phyloP scores from a whole-genome alignment of 129 eudicot genomes.

The Chrysanthemum seticuspe region DNA sequence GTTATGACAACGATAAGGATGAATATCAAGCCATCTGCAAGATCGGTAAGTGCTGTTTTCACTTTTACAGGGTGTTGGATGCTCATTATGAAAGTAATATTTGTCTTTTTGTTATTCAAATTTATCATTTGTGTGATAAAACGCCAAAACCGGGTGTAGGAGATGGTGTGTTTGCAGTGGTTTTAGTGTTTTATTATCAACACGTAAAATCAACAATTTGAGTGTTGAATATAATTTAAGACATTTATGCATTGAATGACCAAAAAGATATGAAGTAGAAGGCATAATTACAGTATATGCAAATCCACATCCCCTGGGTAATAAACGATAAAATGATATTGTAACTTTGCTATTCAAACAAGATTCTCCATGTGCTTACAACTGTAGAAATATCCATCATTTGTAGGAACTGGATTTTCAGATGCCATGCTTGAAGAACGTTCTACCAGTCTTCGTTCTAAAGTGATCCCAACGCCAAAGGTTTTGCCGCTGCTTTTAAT shows the following conservation, averaged over 20 bases:
- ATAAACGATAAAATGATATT: neutral
- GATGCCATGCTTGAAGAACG: constrained; percentile 82
- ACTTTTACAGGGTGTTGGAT: neutral
- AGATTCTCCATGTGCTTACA: neutral
- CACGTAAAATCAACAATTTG: no score
- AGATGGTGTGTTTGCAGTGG: constrained; percentile 2
- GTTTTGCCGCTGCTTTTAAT: constrained; percentile 26
- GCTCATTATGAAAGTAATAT: neutral
- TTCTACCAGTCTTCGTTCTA: constrained; percentile 81
- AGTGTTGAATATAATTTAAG: no score
- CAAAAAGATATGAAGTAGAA: neutral
- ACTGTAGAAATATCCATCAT: constrained; percentile 8
- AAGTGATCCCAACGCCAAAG: constrained; percentile 88
- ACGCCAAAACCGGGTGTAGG: neutral
- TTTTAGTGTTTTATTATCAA: neutral
- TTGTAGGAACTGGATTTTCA: constrained; percentile 88
- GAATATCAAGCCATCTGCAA: constrained; percentile 94
- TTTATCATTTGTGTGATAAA: neutral
- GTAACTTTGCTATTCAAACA: neutral
- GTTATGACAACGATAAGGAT: constrained; percentile 79
- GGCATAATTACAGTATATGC: neutral
- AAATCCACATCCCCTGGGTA: neutral
- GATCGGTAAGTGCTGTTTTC: constrained; percentile 52
- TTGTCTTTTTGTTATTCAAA: neutral
- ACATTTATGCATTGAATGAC: no score